Evolutionary conservation across 345 rosid species (phyloP).

Genomic region (Cardamine chenopodiifolia): DNA sequence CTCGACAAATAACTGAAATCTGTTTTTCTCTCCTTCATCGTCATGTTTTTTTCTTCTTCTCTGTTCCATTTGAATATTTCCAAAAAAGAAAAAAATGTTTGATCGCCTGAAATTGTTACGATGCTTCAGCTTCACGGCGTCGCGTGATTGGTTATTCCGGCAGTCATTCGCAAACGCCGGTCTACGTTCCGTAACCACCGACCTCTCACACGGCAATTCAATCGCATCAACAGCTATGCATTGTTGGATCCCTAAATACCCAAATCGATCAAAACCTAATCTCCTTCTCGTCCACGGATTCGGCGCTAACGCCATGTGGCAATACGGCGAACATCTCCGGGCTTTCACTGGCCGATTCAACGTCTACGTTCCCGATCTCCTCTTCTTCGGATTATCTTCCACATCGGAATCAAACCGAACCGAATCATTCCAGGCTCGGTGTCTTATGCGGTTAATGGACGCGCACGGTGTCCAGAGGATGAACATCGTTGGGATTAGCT

Average conservation of each 20-base stretch:
- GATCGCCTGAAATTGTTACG: constrained; percentile 39
- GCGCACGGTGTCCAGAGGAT: constrained; percentile 49
- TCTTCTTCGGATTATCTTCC: constrained; percentile 66
- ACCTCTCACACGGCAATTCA: constrained; percentile 53
- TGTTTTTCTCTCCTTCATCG: background rate
- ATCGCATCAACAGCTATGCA: constrained; percentile 57
- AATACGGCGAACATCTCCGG: constrained; percentile 60
- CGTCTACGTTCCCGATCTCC: constrained; percentile 73
- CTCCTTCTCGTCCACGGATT: constrained; percentile 75
- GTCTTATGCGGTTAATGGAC: constrained; percentile 61
- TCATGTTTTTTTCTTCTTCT: constrained; percentile 5
- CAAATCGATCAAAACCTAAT: constrained; percentile 47
- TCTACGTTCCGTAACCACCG: constrained; percentile 51
- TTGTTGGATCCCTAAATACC: constrained; percentile 66
- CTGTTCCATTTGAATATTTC: background rate
- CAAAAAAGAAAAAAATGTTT: constrained; percentile 18
- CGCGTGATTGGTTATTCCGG: constrained; percentile 61
- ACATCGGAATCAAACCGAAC: constrained; percentile 54
- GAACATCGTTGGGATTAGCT: constrained; percentile 72
- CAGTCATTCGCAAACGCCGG: constrained; percentile 61
- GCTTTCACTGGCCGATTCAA: constrained; percentile 62
- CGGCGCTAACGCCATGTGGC: constrained; percentile 89
- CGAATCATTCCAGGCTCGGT: constrained; percentile 66
- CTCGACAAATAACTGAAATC: constrained; percentile 12
- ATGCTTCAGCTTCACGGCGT: constrained; percentile 68